Base-by-base conservation (phyloP, 2,329 filamentous ascomycete genomes). In the Phoma sp. region DNA sequence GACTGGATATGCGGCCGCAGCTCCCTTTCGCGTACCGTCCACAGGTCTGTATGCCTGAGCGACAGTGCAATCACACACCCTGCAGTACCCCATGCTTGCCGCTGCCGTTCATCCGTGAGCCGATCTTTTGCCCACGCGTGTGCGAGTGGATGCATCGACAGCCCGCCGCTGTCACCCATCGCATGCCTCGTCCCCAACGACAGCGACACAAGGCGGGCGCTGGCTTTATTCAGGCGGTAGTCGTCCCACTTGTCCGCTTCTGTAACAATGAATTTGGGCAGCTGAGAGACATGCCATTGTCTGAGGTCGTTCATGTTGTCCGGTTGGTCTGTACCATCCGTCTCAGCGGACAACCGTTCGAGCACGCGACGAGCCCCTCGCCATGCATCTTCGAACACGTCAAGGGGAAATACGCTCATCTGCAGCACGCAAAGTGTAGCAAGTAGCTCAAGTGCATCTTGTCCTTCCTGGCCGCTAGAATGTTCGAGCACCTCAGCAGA, bases 81-180 rank as follows among this genome's bases (percentile, higher is more conserved):
- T 21, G 56, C 45, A 17, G 43, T 23, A 7, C 66, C 32, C 69
- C 65, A 73, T 3, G 66, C 50, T 17, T 52, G 38, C 30, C 60
- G 47, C 32, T 66, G 62, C 36, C 55, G 39, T 9, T 48, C 45
- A 36, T 56, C 25, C 20, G 57, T 42, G 47, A 66, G 61, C 9
- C 69, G 64, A 40, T 73, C 70, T 38, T 61, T 64, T 15, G 69
- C 71, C 73, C 72, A 76, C 2, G 69, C 62, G 47, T 77, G 74
- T 11, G 69, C 64, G 2, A 77, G 60, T 7, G 70, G 71, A 54
- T 77, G 73, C 58, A 75, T 74, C 18, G 72, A 72, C 21, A 76
- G 42, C 34, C 30, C 15, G 4, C 40, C 60, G 4, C 45, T 23
- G 12, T 48, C 38, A 14, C 45, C 49, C 32, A 18, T 30, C 11